Base-by-base conservation (phyloP, 2,329 filamentous ascomycete species). In the Pseudophaeomoniella oleicola region DNA sequence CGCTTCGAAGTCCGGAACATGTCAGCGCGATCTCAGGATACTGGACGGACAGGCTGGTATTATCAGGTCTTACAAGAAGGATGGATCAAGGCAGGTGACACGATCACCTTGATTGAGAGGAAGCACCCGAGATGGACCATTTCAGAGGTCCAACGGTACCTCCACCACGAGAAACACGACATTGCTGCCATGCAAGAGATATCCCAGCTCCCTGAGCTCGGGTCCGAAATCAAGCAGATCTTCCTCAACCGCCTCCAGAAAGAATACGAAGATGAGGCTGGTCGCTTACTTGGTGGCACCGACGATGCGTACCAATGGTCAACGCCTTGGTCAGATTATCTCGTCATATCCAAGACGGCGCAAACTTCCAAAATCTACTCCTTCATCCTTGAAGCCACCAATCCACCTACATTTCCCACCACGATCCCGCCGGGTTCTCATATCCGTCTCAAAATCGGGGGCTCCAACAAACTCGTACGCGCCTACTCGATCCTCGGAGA, bases 1-100 rank as follows among this genome's bases (percentile, higher is more conserved):
- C 71, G 75, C 1, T 81, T 81, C 51, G 63, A 68, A 19, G 56
- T 77, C 6, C 72, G 71, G 46, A 69, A 75, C 41, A 78, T 80
- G 52, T 71, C 75, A 3, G 67, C 67, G 1, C 58, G 63, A 14
- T 70, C 72, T 0, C 75, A 71, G 54, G 62, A 65, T 42, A 59
- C 58, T 2, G 69, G 69, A 39, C 66, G 75, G 1, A 78, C 74
- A 0, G 76, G 76, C 0, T 81, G 75, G 75, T 71, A 78, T 49
- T 79, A 78, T 44, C 67, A 75, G 2, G 69, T 81, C 1, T 48
- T 79, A 12, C 56, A 58, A 2, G 63, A 69, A 19, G 76, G 77
- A 0, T 56, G 49, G 1, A 64, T 81, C 30, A 52, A 59, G 13
- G 62, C 63, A 0, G 75, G 75, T 5, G 73, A 79, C 45, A 57